Conservation (phyloP, 75 land plant species). For the Sequoia sempervirens region DNA sequence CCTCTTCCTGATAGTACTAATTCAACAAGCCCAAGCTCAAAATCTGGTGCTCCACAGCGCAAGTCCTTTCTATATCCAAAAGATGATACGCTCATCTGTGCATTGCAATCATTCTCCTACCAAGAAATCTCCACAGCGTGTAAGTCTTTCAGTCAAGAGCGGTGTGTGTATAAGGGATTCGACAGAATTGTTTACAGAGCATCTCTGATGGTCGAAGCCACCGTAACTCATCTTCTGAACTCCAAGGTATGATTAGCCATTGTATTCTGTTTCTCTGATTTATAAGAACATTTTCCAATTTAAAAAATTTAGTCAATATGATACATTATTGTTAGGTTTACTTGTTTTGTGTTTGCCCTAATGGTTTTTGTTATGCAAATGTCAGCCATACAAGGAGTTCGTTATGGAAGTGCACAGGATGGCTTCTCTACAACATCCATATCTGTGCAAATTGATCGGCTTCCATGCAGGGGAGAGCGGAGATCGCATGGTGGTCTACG, state of each 20-base stretch:
- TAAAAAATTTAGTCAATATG: too few relatives aligned
- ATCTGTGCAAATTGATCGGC: conserved; percentile 26
- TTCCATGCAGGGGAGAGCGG: conserved; percentile 10
- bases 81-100: too few relatives aligned
- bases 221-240: conserved; percentile 41
- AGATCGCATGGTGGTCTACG: conserved; percentile 29
- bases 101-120: conserved; percentile 3
- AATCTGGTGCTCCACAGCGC: too few relatives aligned
- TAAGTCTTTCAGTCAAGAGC: background rate
- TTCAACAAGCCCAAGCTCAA: too few relatives aligned
- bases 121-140: background rate
- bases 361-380: too few relatives aligned
- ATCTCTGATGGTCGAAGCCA: conserved; percentile 34
- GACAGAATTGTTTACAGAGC: background rate
- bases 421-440: conserved; percentile 6
- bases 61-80: too few relatives aligned
- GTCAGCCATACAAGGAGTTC: background rate
- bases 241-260: conserved; percentile 6
- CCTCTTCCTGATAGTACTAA: too few relatives aligned
- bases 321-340: too few relatives aligned
- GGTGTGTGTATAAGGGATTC: background rate
- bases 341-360: too few relatives aligned
- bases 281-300: too few relatives aligned
- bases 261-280: too few relatives aligned
- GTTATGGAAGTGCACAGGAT: background rate